Base-by-base conservation (phyloP, 1,139 yeast genomes). In the Suhomyces bolitotheri region DNA sequence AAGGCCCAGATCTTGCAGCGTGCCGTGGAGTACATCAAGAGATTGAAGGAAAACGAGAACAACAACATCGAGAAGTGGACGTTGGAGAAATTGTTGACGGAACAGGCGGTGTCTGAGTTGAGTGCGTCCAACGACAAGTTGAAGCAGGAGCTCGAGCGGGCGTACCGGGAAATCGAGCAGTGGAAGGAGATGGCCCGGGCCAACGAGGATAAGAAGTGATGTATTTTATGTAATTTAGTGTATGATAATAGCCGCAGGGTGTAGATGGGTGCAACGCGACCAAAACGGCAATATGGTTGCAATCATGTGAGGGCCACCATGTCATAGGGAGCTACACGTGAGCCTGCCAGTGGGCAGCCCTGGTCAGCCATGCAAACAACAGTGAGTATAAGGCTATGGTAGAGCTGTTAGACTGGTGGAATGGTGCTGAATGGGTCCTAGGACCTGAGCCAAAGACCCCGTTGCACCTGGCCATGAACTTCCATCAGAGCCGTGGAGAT, bases 31-130 rank as follows among this genome's bases (percentile, higher is more conserved):
- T 88, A 84, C 56, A 92, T 92, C 56, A 80, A 83, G 58, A 78
- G 92, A 62, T 75, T 92, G 54, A 87, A 89, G 62, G 95, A 85
- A 50, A 85, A 86, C 50, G 97, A 88, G 62, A 82, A 81, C 56
- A 82, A 82, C 51, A 84, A 86, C 55, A 82, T 87, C 53, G 96
- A 90, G 59, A 90, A 92, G 66, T 86, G 95, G 87, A 89, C 97
- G 5, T 73, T 90, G 55, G 97, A 90, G 58, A 90, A 89, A 64
- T 72, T 92, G 44, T 74, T 89, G 47, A 82, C 94, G 29, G 97
- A 90, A 57, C 97, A 92, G 62, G 90, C 92, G 5, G 84, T 89
- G 37, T 77, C 85, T 44, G 96, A 86, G 56, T 69, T 87, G 43
- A 75, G 83, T 33, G 78, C 83, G 27, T 76, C 86, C 12, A 87